Evolutionary conservation across 2,329 filamentous ascomycete genomes (phyloP).

Genomic region (Orbilia oligospora): DNA sequence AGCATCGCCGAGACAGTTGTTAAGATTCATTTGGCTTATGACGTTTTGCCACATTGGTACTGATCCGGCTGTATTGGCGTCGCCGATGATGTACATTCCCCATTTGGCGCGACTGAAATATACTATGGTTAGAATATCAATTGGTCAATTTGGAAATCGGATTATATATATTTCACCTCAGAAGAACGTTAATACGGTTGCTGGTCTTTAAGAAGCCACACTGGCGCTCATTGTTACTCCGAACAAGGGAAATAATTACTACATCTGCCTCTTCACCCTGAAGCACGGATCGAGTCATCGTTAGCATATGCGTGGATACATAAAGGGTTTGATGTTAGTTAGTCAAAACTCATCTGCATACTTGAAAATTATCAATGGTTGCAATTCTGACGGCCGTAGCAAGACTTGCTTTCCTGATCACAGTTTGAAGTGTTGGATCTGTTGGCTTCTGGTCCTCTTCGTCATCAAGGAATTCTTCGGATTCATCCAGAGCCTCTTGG

Average conservation of each 20-base stretch:
- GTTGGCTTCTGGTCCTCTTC: constrained; percentile 65
- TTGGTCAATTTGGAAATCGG: not conserved
- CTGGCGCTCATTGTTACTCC: constrained; percentile 75
- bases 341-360: constrained; percentile 49
- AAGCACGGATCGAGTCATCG: not conserved
- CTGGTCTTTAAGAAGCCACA: constrained; percentile 69
- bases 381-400: constrained; percentile 64
- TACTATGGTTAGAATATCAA: constrained; percentile 69
- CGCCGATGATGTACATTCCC: constrained; percentile 80
- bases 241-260: constrained; percentile 78
- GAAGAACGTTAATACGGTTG: constrained; percentile 64
- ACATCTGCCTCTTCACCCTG: constrained; percentile 83
- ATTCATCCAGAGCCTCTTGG: constrained; percentile 64
- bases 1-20: constrained; percentile 70
- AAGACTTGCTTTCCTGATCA: constrained; percentile 70
- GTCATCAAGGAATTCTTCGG: constrained; percentile 21
- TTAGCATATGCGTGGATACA: not conserved
- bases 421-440: constrained; percentile 75
- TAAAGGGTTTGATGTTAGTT: not conserved
- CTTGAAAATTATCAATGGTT: constrained; percentile 65
- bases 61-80: constrained; percentile 76
- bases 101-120: constrained; percentile 78
- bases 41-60: constrained; percentile 68
- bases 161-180: constrained; percentile 42
- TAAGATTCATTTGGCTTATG: constrained; percentile 69